Evolutionary conservation across 306 rosid genomes (phyloP).

Genomic region (Malus sylvestris): DNA sequence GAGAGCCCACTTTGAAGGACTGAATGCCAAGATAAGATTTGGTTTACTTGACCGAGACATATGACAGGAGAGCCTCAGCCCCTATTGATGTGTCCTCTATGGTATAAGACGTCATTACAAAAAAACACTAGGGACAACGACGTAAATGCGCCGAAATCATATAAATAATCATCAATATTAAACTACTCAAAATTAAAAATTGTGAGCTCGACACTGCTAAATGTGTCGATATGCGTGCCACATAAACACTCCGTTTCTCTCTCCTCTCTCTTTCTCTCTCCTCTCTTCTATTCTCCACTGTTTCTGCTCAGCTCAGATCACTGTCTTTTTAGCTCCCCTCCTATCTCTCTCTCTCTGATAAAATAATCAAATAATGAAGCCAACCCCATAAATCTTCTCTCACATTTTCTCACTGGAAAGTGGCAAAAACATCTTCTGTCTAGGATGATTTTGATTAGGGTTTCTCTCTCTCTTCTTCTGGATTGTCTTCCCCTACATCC

Average conservation of each 20-base stretch:
- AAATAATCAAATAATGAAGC: background rate
- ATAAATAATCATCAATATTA: background rate
- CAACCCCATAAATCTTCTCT: background rate
- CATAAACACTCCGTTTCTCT: background rate
- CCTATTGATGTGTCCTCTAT: background rate
- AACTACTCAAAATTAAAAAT: background rate
- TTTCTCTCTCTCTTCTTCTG: constrained; percentile 16
- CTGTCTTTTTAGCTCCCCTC: constrained; percentile 13
- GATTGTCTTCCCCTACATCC: background rate
- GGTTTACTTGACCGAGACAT: constrained; percentile 17
- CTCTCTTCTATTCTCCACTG: constrained; percentile 32
- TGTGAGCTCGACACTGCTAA: constrained; percentile 6
- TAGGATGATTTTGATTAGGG: constrained; percentile 30
- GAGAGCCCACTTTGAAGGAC: no score
- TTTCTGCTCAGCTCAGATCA: constrained; percentile 36
- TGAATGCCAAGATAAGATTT: constrained; percentile 15
- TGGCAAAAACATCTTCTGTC: background rate
- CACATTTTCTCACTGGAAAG: background rate
- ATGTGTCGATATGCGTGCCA: constrained; percentile 53
- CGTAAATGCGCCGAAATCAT: constrained; percentile 59
- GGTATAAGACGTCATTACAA: constrained; percentile 47
- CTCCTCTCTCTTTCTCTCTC: constrained; percentile 8
- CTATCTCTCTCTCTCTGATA: background rate
- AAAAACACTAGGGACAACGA: constrained; percentile 56
- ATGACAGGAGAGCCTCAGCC: constrained; percentile 11